These are phyloP conservation scores for Fusarium brevicatenulatum DNA, from an alignment of 2,329 filamentous ascomycete genomes.

Conservation along the genomic window DNA sequence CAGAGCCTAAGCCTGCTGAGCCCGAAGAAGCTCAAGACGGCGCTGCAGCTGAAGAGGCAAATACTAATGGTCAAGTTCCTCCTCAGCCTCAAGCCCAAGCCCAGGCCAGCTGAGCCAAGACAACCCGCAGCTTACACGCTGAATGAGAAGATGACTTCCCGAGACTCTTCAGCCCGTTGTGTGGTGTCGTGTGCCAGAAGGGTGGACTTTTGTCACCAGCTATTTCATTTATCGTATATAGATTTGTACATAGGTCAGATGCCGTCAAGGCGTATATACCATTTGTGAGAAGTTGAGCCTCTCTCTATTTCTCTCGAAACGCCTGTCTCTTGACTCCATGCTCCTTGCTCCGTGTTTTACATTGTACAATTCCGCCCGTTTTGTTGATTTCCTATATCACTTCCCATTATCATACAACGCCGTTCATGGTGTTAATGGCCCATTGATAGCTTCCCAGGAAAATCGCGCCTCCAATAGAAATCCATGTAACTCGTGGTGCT, in stretches of 20 bases:
- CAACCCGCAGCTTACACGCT: not conserved
- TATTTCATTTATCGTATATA: constrained; percentile 37
- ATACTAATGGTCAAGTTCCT: constrained; percentile 15
- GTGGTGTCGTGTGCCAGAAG: constrained; percentile 21
- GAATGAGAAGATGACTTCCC: not conserved
- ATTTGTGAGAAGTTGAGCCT: constrained; percentile 38
- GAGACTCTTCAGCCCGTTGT: not conserved
- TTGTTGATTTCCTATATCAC: not conserved
- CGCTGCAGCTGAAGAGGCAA: constrained; percentile 28
- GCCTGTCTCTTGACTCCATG: constrained; percentile 22
- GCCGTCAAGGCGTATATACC: constrained; percentile 38
- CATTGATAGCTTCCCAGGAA: constrained; percentile 95
- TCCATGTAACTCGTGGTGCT: constrained; percentile 91
- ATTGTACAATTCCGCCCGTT: constrained; percentile 31
- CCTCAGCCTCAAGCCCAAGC: constrained; percentile 15
- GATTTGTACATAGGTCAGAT: constrained; percentile 40
- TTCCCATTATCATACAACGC: constrained; percentile 11
- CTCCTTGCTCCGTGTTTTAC: constrained; percentile 23
- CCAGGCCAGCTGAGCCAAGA: constrained; percentile 16
- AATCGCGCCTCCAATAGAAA: constrained; percentile 91
- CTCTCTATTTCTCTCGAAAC: constrained; percentile 10
- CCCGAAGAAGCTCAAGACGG: constrained; percentile 36
- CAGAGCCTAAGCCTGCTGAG: constrained; percentile 32
- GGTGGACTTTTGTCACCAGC: constrained; percentile 21
- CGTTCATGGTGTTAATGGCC: constrained; percentile 76